These are phyloP conservation scores for Paxillus involutus DNA, from an alignment of 768 basidiomycete genomes.

Conservation along the genomic window DNA sequence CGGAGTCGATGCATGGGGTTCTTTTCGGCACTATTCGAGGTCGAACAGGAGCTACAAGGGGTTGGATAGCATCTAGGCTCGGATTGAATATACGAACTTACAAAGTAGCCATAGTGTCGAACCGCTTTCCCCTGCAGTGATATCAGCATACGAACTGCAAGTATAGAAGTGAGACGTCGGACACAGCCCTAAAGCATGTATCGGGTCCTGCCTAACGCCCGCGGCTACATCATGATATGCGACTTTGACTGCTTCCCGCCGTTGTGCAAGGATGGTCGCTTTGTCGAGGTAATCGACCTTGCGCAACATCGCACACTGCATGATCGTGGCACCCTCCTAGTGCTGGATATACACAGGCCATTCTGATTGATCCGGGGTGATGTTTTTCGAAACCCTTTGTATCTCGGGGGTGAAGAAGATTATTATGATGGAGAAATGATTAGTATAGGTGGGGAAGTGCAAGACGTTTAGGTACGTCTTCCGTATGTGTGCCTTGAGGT, in stretches of 20 bases:
- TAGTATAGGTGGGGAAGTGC: slow-evolving; percentile 97
- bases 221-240: too few species aligned
- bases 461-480: slow-evolving; percentile 82
- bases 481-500: slow-evolving; percentile 92
- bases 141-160: too few species aligned
- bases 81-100: slow-evolving; percentile 35
- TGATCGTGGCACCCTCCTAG: slow-evolving; percentile 98
- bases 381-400: slow-evolving; percentile 98
- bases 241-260: slow-evolving; percentile 88
- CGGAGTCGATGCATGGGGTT: too few species aligned
- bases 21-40: slow-evolving; percentile 55
- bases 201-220: too few species aligned
- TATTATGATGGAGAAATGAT: too few species aligned
- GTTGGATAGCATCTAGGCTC: slow-evolving; percentile 1
- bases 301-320: slow-evolving; percentile 96
- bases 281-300: slow-evolving; percentile 90
- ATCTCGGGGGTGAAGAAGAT: too few species aligned
- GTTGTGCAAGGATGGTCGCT: slow-evolving; percentile 66
- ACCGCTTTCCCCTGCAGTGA: slow-evolving; percentile 68
- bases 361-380: slow-evolving; percentile 83
- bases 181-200: too few species aligned
- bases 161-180: too few species aligned
- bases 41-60: too few species aligned
- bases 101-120: slow-evolving; percentile 87
- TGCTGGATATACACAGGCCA: slow-evolving; percentile 99